Evolutionary conservation across 306 rosid genomes (phyloP).

Genomic region (Inga oerstediana): DNA sequence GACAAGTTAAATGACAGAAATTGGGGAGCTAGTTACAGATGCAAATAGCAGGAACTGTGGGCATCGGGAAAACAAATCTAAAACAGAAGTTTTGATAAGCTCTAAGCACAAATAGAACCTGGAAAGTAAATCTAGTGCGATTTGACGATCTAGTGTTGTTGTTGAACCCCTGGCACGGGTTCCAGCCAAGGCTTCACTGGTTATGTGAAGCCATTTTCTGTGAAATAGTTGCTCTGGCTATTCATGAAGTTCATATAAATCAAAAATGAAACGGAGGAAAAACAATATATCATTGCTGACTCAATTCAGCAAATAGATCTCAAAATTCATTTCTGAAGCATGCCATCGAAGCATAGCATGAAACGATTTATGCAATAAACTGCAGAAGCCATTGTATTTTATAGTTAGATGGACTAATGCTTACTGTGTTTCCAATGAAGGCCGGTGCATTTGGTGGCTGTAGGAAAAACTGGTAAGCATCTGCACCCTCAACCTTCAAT

Average conservation of each 20-base stretch:
- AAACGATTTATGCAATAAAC: not conserved
- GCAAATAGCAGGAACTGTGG: conserved; percentile 16
- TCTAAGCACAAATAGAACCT: conserved; percentile 56
- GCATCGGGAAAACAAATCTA: conserved; percentile 10
- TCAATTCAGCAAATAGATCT: conserved; percentile 31
- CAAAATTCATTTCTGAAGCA: not conserved
- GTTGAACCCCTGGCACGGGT: conserved; percentile 91
- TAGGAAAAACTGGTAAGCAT: conserved; percentile 82
- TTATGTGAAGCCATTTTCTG: conserved; percentile 78
- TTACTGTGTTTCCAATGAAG: conserved; percentile 91
- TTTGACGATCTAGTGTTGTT: conserved; percentile 64
- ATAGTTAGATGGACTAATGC: conserved; percentile 24
- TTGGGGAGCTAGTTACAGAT: conserved; percentile 5
- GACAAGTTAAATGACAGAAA: conserved; percentile 21
- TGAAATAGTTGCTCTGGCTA: conserved; percentile 99
- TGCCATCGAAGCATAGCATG: conserved; percentile 4
- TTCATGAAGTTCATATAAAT: conserved; percentile 60
- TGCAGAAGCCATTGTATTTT: not conserved
- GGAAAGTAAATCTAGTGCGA: conserved; percentile 86
- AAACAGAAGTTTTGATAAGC: conserved; percentile 7
- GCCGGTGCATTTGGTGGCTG: conserved; percentile 93
- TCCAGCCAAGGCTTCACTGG: conserved; percentile 95
- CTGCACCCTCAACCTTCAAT: conserved; percentile 74
- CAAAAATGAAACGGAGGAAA: conserved; percentile 38
- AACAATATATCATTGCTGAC: conserved; percentile 27